Conservation (phyloP, 1,139 yeast genomes). For the Geotrichum bryndzae region DNA sequence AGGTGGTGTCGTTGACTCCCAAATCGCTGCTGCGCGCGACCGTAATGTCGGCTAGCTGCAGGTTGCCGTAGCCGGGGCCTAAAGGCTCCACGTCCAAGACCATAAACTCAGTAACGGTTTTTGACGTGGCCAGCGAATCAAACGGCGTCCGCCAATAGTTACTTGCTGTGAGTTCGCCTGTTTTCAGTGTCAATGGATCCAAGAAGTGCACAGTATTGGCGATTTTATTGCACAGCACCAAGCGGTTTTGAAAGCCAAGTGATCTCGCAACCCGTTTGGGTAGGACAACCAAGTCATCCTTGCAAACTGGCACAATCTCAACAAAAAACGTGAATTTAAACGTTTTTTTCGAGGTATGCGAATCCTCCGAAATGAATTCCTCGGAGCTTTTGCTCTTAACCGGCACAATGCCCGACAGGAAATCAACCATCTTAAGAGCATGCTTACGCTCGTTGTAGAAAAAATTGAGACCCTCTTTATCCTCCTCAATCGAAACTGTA, state of each 20-base stretch:
- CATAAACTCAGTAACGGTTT: conserved; percentile 76
- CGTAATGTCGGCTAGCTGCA: conserved; percentile 83
- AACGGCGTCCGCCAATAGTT: conserved; percentile 83
- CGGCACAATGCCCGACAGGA: conserved; percentile 79
- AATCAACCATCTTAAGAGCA: conserved; percentile 91
- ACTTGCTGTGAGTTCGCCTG: conserved; percentile 64
- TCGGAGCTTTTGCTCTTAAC: conserved; percentile 74
- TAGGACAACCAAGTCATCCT: conserved; percentile 88
- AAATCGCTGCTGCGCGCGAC: conserved; percentile 84
- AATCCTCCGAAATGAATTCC: conserved; percentile 86
- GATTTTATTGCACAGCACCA: conserved; percentile 74
- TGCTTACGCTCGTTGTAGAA: conserved; percentile 83
- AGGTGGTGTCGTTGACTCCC: conserved; percentile 77
- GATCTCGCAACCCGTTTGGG: conserved; percentile 82
- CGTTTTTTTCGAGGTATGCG: conserved; percentile 78
- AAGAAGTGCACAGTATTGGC: conserved; percentile 78
- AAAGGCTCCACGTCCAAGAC: conserved; percentile 93
- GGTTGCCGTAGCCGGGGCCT: conserved; percentile 59
- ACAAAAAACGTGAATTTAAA: conserved; percentile 89
- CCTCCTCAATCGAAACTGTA: conserved; percentile 86
- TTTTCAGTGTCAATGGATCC: conserved; percentile 73
- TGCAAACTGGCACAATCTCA: conserved; percentile 93
- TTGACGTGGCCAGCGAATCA: conserved; percentile 64
- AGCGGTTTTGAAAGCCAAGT: conserved; percentile 51
- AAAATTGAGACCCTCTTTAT: conserved; percentile 92